Evolutionary conservation across 2,329 filamentous ascomycete genomes (phyloP), one percentile per base, ranked within the genome.

Genomic region (Lecanicillium sp.): DNA sequence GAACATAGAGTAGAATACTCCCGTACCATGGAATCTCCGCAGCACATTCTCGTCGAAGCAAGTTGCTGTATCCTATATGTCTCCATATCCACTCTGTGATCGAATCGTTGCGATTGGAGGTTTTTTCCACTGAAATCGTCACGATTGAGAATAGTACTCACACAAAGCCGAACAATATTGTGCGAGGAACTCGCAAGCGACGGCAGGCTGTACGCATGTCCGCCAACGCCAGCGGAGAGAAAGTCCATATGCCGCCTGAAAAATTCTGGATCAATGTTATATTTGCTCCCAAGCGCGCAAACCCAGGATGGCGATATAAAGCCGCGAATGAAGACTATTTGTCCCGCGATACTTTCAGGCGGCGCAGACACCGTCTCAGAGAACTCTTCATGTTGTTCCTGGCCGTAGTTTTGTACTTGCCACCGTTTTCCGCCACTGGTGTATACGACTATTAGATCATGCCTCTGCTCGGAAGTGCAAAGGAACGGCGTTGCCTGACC

Each of bases 221-320:
- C 8, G 15, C 40, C 30, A n/a, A 35, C 35, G 28, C 37, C 41
- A 1, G 36, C 9, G 3, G 43, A 40, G n/a, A 40, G 37, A 32
- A 44, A 42, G 25, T 45, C 37, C 40, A 45, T 40, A 22, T 40
- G 37, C n/a, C n/a, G n/a, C n/a, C n/a, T n/a, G n/a, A n/a, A n/a
- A n/a, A n/a, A n/a, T n/a, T n/a, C n/a, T n/a, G n/a, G n/a, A n/a
- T n/a, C n/a, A n/a, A n/a, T n/a, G n/a, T n/a, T n/a, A n/a, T n/a
- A n/a, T n/a, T n/a, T n/a, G n/a, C n/a, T n/a, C n/a, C n/a, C n/a
- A n/a, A n/a, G n/a, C n/a, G n/a, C n/a, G n/a, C n/a, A n/a, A n/a
- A n/a, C n/a, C n/a, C n/a, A n/a, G n/a, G n/a, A n/a, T n/a, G n/a
- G n/a, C n/a, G n/a, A n/a, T n/a, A n/a, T n/a, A n/a, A n/a, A n/a